phyloP scores from a whole-genome alignment of 2,329 filamentous ascomycete genomes.

The Fusarium verrucosum region DNA sequence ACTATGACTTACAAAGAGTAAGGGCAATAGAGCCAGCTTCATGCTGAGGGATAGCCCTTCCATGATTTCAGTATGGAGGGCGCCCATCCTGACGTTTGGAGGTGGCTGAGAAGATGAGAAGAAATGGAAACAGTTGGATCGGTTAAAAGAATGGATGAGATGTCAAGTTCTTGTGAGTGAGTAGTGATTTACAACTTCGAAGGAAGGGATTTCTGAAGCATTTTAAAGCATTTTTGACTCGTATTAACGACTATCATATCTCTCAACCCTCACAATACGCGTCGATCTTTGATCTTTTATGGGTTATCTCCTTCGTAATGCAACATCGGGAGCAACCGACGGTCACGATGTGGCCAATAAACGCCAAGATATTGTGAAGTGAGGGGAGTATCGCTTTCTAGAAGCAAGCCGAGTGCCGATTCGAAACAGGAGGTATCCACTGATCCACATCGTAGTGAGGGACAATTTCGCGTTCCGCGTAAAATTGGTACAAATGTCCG shows the following conservation, averaged over 20 bases:
- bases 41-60: background rate
- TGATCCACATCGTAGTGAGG: background rate
- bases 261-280: too few relatives aligned
- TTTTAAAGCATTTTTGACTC: background rate
- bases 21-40: background rate
- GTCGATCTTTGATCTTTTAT: background rate
- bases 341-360: background rate
- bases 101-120: background rate
- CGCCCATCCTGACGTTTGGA: background rate
- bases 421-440: background rate
- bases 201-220: background rate
- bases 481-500: background rate
- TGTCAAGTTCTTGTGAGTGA: background rate
- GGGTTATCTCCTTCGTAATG: background rate
- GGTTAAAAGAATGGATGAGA: background rate
- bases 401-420: background rate
- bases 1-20: background rate
- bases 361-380: rapidly evolving
- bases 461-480: background rate
- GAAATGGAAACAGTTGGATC: too few relatives aligned
- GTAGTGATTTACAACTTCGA: too few relatives aligned
- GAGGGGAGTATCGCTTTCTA: background rate
- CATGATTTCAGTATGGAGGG: background rate
- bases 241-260: too few relatives aligned
- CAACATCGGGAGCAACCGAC: background rate